Evolutionary conservation across 495 filamentous ascomycete species (phyloP), one percentile per base, ranked within the genome.

Genomic region (Tuber indicum): DNA sequence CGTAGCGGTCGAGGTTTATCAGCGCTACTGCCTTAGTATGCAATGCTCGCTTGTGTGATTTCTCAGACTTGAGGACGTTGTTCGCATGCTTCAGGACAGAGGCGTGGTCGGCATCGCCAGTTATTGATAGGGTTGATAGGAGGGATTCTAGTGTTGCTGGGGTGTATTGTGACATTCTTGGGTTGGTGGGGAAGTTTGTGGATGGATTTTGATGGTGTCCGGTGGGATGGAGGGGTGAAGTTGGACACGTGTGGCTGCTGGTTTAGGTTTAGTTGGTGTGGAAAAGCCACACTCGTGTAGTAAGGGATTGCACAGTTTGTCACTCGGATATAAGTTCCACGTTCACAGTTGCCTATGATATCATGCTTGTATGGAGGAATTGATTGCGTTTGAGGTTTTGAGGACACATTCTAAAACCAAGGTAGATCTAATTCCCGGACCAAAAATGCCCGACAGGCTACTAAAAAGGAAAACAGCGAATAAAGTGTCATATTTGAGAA

Each of bases 1-100:
- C 91, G 84, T 91, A 98, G 76, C 94, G 93, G 84, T 99, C 96
- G 72, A 98, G 90, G 83, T 96, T 97, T 73, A 98, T 85, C 49
- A 99, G 88, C 17, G 96, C 94, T 52, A 98, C 92, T 16, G 91
- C 88, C 78, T 93, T 93, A 49, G 91, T 91, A 84, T 92, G 91
- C 70, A 92, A 92, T 10, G 92, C 91, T 41, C 91, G 87, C 43
- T 87, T 71, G 77, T 94, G 90, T 69, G 83, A 85, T 82, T 90
- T 91, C 4, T 88, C 89, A 42, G 88, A 88, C 83, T 88, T 89
- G 49, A 96, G 87, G 6, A 87, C 86, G 49, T 88, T 87, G 84
- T 96, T 92, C 82, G 91, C 90, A 71, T 92, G 89, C 78, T 88
- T 88, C 21, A 95, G 86, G 47, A 92, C 85, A 82, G 91, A 88